Conservation (phyloP, 2,329 filamentous ascomycete genomes). For the Purpureocillium lavendulum region DNA sequence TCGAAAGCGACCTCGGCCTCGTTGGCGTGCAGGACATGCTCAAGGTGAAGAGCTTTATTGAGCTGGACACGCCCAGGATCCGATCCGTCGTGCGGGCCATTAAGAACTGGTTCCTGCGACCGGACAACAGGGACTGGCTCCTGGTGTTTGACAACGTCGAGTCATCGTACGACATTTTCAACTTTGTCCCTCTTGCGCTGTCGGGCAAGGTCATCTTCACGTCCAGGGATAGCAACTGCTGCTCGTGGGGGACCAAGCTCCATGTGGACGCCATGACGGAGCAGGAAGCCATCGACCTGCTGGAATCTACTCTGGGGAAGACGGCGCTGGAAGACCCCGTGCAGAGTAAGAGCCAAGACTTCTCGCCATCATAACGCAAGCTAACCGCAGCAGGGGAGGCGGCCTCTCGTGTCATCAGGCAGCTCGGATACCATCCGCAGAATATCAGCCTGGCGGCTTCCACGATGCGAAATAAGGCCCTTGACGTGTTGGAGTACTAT, state of each 20-base stretch:
- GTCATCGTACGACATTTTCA: conserved; percentile 14
- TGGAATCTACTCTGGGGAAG: conserved; percentile 7
- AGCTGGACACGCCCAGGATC: conserved; percentile 12
- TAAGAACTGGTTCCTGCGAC: conserved; percentile 17
- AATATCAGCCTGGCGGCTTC: conserved; percentile 12
- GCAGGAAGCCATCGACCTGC: conserved; percentile 10
- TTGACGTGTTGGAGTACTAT: conserved; percentile 10
- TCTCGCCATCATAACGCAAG: no score
- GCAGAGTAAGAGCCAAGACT: conserved; percentile 7
- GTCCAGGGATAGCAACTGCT: conserved; percentile 12
- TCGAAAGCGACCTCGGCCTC: conserved; percentile 15
- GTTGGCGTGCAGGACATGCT: conserved; percentile 15
- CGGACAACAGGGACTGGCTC: conserved; percentile 15
- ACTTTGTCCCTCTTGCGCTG: conserved; percentile 16
- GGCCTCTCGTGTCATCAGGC: conserved; percentile 8
- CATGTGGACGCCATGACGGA: conserved; percentile 12
- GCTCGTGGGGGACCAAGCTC: conserved; percentile 13
- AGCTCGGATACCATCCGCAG: conserved; percentile 12
- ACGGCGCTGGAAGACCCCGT: conserved; percentile 1
- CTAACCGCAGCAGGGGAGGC: conserved; percentile 7
- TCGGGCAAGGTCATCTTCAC: conserved; percentile 16
- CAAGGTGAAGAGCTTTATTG: conserved; percentile 12
- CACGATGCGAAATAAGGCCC: conserved; percentile 12
- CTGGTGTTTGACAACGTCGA: conserved; percentile 16
- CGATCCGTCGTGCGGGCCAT: conserved; percentile 15